These are phyloP conservation scores for Chrysoporthe austroafricana DNA, from an alignment of 2,329 filamentous ascomycete species.

Conservation along the genomic window DNA sequence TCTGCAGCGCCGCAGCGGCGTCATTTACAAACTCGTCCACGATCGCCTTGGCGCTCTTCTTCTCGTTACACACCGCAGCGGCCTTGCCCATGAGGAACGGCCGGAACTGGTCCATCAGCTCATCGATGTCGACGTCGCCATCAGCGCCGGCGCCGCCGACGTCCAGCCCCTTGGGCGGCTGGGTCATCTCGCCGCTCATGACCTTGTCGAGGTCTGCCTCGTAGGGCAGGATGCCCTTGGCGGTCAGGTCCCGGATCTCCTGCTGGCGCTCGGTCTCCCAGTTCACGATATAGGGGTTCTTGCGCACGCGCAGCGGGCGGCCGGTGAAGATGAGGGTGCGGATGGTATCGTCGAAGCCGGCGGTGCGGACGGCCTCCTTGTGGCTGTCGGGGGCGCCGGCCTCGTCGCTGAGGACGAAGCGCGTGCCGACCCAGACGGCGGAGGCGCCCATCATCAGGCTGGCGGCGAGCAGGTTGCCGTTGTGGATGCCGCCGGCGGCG, in stretches of 20 bases:
- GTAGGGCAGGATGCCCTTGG: slow-evolving; percentile 89
- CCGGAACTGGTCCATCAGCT: slow-evolving; percentile 87
- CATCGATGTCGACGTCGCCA: slow-evolving; percentile 71
- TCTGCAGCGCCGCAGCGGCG: slow-evolving; percentile 72
- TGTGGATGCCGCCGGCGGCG: slow-evolving; percentile 92
- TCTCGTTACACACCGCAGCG: slow-evolving; percentile 89
- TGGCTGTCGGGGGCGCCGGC: slow-evolving; percentile 91
- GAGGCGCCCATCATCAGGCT: slow-evolving; percentile 90
- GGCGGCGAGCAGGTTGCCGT: slow-evolving; percentile 86
- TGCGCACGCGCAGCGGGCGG: slow-evolving; percentile 89
- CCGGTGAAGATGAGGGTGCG: slow-evolving; percentile 99
- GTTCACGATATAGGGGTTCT: slow-evolving; percentile 90
- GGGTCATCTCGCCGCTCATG: slow-evolving; percentile 64
- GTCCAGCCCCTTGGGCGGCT: slow-evolving; percentile 66
- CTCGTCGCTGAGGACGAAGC: slow-evolving; percentile 93
- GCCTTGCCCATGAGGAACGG: slow-evolving; percentile 97
- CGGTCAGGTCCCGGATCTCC: slow-evolving; percentile 91
- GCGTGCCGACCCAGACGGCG: slow-evolving; percentile 95
- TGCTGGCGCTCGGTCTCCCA: slow-evolving; percentile 91
- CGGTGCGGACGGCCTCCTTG: slow-evolving; percentile 92
- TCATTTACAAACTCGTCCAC: slow-evolving; percentile 92
- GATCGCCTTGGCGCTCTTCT: slow-evolving; percentile 86
- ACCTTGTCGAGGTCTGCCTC: slow-evolving; percentile 92
- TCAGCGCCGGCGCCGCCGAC: slow-evolving; percentile 69
- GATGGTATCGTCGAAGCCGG: slow-evolving; percentile 93